A percentile compares a stretch with the other conserved stretches of the same genome.
These are phyloP conservation scores for Fusarium tjaetaba DNA, from an alignment of 2,329 filamentous ascomycete genomes.

Conservation along the genomic window DNA sequence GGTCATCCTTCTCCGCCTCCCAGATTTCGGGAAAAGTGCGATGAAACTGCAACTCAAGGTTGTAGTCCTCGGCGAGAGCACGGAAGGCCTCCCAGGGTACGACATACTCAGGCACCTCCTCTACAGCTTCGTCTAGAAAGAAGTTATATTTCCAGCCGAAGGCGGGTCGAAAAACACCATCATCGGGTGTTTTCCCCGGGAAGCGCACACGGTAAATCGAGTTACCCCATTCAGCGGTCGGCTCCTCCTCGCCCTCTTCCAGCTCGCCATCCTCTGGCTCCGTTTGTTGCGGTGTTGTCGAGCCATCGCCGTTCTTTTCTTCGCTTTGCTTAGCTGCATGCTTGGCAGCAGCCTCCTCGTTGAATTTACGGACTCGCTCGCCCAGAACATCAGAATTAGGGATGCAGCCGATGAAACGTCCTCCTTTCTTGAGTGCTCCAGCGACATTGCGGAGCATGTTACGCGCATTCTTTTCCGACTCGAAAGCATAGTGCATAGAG, in stretches of 20 bases:
- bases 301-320: constrained; percentile 28
- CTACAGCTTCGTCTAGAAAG: constrained; percentile 94
- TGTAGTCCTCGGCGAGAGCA: constrained; percentile 94
- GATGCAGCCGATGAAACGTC: constrained; percentile 92
- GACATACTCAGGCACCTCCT: constrained; percentile 96
- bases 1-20: constrained; percentile 89
- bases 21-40: constrained; percentile 92
- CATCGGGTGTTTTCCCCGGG: constrained; percentile 80
- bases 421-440: constrained; percentile 89
- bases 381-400: constrained; percentile 96
- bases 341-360: constrained; percentile 60
- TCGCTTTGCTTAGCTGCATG: constrained; percentile 44
- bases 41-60: constrained; percentile 93
- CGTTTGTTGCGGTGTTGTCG: constrained; percentile 40
- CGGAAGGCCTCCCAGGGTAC: constrained; percentile 98
- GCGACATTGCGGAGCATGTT: constrained; percentile 95
- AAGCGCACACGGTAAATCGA: constrained; percentile 92
- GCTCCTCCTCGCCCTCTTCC: constrained; percentile 71
- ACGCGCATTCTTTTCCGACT: constrained; percentile 87
- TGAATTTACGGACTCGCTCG: constrained; percentile 79
- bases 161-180: constrained; percentile 92
- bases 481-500: constrained; percentile 98
- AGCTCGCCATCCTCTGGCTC: constrained; percentile 56
- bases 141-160: constrained; percentile 99
- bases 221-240: constrained; percentile 88